Base-by-base conservation (phyloP, 2,329 filamentous ascomycete genomes). In the Myriosclerotinia duriaeana region DNA sequence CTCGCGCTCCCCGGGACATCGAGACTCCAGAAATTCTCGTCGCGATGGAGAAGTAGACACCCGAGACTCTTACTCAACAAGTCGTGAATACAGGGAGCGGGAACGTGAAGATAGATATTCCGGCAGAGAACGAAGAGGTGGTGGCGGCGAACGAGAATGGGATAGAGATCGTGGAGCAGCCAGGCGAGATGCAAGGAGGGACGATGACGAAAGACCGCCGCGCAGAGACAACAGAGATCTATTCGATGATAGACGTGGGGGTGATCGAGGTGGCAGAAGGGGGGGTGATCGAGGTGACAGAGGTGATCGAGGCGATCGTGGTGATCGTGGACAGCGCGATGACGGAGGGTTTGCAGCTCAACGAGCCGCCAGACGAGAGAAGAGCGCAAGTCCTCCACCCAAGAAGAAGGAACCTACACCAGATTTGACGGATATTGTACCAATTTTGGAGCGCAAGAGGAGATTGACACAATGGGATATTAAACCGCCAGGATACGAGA, bases 381-480 rank as follows among this genome's bases (percentile, higher is more conserved):
- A 83, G 73, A 96, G 91, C 74, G 87, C 89, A 22, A 90, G 89
- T 54, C 91, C 93, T 48, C 90, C 91, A 38, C 87, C 88, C 12
- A 96, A 96, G 82, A 95, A 94, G 81, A 90, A 92, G 78, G 95
- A 99, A 79, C 92, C 95, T 9, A 99, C 95, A 0, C 96, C 95
- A 46, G 96, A 99, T 78, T 82, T 99, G 76, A 96, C 93, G 68
- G 88, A 96, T 74, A 82, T 96, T 68, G 83, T 90, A n/a, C 86
- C 92, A 5, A 84, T 99, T 67, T 82, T 93, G 70, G 89, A 94
- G 75, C 89, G 94, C 74, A 95, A 93, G 83, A 89, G 96, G 73
- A 90, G 95, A 68, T 82, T 99, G 83, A 98, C 93, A 46, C 96
- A 99, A 79, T 99, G 95, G 95, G 96, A 99, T 78, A 97, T 99